Conservation (phyloP, 2,329 filamentous ascomycete species). For the Decorospora gaudefroyi region DNA sequence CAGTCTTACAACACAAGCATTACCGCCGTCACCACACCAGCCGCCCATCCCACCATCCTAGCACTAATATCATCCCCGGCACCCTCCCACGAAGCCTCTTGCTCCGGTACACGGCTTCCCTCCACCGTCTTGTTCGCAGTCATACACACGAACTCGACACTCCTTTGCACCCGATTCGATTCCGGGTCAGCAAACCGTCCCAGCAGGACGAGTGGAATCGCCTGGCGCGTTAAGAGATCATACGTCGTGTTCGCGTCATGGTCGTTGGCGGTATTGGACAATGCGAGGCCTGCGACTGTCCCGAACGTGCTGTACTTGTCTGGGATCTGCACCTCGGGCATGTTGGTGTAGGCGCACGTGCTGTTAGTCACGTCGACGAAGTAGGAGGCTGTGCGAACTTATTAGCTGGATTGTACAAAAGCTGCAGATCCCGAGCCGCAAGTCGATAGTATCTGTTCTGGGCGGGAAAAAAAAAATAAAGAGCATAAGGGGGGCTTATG, state of each 20-base stretch:
- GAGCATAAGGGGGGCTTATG: not conserved
- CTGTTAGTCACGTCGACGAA: constrained; percentile 4
- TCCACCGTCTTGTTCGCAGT: constrained; percentile 2
- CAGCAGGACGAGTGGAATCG: constrained; percentile 5
- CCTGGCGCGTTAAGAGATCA: constrained; percentile 4
- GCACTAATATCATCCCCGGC: constrained; percentile 3
- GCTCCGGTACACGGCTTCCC: not conserved
- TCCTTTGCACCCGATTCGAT: not conserved
- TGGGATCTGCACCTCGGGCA: constrained; percentile 5
- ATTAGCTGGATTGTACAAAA: constrained; percentile 5
- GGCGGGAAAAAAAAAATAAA: not conserved
- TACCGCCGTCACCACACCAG: not conserved
- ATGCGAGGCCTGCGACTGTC: not conserved
- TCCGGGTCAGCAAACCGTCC: constrained; percentile 4
- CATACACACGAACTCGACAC: constrained; percentile 4
- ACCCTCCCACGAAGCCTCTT: constrained; percentile 2
- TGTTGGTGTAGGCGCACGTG: constrained; percentile 3
- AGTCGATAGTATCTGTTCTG: constrained; percentile 3
- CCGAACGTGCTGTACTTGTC: constrained; percentile 5
- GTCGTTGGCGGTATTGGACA: not conserved
- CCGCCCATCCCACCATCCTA: constrained; percentile 5
- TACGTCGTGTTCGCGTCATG: not conserved
- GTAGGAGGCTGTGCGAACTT: not conserved
- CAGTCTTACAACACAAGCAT: constrained; percentile 4
- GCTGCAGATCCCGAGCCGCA: constrained; percentile 1